Conservation (phyloP, 2,329 filamentous ascomycete genomes). For the Aciculosporium take region DNA sequence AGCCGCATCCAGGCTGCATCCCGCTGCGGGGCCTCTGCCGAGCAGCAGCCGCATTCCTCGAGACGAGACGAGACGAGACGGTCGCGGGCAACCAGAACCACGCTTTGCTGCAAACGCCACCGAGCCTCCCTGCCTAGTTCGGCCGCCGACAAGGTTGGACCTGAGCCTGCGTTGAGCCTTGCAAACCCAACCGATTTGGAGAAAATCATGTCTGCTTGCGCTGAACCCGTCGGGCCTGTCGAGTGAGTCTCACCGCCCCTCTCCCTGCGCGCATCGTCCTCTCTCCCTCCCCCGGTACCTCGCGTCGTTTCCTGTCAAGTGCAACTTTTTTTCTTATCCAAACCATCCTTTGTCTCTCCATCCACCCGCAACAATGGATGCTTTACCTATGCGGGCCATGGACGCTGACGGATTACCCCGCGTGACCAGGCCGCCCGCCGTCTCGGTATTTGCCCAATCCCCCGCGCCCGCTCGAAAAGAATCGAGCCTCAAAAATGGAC, state of each 20-base stretch:
- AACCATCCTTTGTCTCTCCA: neutral
- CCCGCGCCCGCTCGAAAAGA: neutral
- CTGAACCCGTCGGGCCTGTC: conserved; percentile 24
- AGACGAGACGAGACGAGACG: neutral
- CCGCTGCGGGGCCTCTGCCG: too few species aligned
- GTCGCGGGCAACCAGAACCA: neutral
- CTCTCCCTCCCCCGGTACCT: neutral
- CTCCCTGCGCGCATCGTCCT: neutral
- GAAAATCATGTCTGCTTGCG: conserved; percentile 20
- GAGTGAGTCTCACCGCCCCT: conserved; percentile 19
- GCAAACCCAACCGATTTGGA: conserved; percentile 3
- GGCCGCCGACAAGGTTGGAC: too few species aligned
- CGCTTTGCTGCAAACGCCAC: conserved; percentile 1
- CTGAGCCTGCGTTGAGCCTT: neutral
- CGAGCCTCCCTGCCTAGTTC: neutral
- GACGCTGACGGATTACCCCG: conserved; percentile 10
- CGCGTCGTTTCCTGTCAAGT: neutral
- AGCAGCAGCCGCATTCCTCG: too few species aligned
- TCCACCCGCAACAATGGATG: conserved; percentile 3
- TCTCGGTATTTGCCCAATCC: conserved; percentile 16
- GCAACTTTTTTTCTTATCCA: neutral
- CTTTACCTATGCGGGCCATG: conserved; percentile 7
- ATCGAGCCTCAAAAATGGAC: neutral
- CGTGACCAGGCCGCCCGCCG: conserved; percentile 20
- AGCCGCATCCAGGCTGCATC: too few species aligned